phyloP scores from a whole-genome alignment of 148 eudicot species.

The Spergularia marina region DNA sequence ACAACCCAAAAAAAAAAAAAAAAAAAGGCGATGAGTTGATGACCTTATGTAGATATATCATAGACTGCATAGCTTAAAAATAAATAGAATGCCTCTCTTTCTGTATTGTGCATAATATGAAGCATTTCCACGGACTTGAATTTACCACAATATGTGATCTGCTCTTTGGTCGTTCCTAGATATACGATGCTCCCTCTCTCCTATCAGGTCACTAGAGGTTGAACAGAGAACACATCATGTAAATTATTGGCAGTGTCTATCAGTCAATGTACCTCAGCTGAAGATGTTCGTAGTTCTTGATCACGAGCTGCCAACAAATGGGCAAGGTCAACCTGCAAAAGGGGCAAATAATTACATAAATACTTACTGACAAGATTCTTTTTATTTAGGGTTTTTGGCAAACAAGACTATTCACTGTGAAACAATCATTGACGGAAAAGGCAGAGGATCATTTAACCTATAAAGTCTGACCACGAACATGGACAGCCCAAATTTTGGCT shows the following conservation, averaged over 20 bases:
- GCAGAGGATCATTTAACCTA: neutral
- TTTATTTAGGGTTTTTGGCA: neutral
- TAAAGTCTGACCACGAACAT: neutral
- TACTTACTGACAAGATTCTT: neutral
- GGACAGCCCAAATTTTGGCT: neutral
- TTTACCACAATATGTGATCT: neutral
- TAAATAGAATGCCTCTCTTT: neutral
- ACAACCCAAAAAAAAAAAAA: no score
- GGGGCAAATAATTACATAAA: constrained; percentile 14
- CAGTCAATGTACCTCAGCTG: constrained; percentile 78
- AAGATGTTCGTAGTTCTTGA: constrained; percentile 92
- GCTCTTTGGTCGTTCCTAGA: neutral
- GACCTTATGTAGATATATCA: no score
- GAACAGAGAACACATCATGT: neutral
- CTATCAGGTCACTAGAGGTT: neutral
- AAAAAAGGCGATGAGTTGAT: no score
- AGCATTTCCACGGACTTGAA: neutral
- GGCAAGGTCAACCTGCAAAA: constrained; percentile 89
- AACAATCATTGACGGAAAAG: neutral
- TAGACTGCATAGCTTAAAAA: no score
- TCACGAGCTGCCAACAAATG: constrained; percentile 97
- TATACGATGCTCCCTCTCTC: no score
- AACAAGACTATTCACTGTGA: neutral
- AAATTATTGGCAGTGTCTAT: neutral
- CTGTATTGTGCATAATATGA: neutral